Evolutionary conservation across 306 rosid genomes (phyloP).

Genomic region (Acacia acuminata): DNA sequence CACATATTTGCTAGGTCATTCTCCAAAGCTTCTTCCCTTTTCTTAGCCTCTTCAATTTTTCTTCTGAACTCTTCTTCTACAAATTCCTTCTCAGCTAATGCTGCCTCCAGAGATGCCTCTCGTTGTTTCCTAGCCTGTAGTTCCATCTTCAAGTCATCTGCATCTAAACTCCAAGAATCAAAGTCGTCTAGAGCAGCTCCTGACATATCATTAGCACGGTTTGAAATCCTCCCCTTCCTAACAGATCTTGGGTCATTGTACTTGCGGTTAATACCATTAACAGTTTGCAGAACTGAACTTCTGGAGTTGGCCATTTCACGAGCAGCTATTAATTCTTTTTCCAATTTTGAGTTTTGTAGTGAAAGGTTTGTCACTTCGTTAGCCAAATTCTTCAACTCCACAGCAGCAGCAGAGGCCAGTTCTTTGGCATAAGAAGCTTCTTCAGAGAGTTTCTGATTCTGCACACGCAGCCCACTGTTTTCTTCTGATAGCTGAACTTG

Average conservation of each 20-base stretch:
- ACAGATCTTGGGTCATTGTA: slow-evolving; percentile 67
- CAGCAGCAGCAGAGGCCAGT: slow-evolving; percentile 98
- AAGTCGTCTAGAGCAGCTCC: slow-evolving; percentile 62
- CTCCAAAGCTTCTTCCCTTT: slow-evolving; percentile 92
- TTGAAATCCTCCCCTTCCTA: slow-evolving; percentile 78
- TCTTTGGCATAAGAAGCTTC: slow-evolving; percentile 99
- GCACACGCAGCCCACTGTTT: slow-evolving; percentile 89
- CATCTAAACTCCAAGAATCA: slow-evolving; percentile 83
- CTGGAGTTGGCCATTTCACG: slow-evolving; percentile 75
- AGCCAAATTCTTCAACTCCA: slow-evolving; percentile 95
- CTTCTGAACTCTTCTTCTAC: slow-evolving; percentile 80
- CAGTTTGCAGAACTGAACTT: slow-evolving; percentile 45
- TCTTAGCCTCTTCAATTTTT: slow-evolving; percentile 88
- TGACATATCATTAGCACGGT: slow-evolving; percentile 63
- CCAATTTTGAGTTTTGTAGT: slow-evolving; percentile 78
- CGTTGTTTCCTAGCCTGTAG: slow-evolving; percentile 94
- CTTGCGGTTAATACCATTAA: slow-evolving; percentile 75
- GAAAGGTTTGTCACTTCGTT: slow-evolving; percentile 97
- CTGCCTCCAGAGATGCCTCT: slow-evolving; percentile 90
- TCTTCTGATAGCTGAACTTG: slow-evolving; percentile 89
- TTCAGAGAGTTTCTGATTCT: slow-evolving; percentile 94
- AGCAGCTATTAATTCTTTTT: slow-evolving; percentile 79
- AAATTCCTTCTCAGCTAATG: slow-evolving; percentile 87
- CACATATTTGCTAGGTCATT: slow-evolving; percentile 99
- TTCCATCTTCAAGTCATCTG: slow-evolving; percentile 82